These are phyloP conservation scores for Daldinia childiae DNA, from an alignment of 495 filamentous ascomycete species.

Conservation along the genomic window DNA sequence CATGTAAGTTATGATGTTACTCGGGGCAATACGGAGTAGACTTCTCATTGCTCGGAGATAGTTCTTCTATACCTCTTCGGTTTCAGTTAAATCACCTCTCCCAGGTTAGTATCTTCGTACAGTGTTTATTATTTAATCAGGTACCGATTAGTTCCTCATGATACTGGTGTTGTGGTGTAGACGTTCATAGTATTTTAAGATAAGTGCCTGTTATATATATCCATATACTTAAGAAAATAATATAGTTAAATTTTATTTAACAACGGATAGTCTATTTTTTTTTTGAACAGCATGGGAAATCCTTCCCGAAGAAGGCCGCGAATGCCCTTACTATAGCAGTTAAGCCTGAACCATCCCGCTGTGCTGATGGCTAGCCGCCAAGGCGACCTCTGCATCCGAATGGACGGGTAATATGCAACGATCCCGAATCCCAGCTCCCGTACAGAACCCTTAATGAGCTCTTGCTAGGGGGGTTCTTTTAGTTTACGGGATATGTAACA, in stretches of 20 bases:
- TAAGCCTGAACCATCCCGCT: slow-evolving; percentile 26
- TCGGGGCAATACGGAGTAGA: not conserved
- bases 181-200: not conserved
- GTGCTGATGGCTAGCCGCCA: slow-evolving; percentile 36
- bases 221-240: not conserved
- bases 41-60: not conserved
- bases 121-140: not conserved
- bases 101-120: not conserved
- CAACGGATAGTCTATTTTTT: not conserved
- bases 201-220: not conserved
- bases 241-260: not conserved
- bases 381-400: slow-evolving; percentile 38
- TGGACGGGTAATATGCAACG: slow-evolving; percentile 44
- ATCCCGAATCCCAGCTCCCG: slow-evolving; percentile 31
- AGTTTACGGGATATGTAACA: slow-evolving; percentile 27
- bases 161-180: not conserved
- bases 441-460: slow-evolving; percentile 6
- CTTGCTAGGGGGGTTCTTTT: slow-evolving; percentile 14
- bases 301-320: not conserved
- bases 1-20: not conserved
- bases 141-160: not conserved
- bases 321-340: slow-evolving; percentile 18
- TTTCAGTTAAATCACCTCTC: slow-evolving; percentile 5
- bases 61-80: slow-evolving; percentile 2
- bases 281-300: not conserved